Conservation (phyloP, 805 yeast genomes). For the Candida loeiensis region DNA sequence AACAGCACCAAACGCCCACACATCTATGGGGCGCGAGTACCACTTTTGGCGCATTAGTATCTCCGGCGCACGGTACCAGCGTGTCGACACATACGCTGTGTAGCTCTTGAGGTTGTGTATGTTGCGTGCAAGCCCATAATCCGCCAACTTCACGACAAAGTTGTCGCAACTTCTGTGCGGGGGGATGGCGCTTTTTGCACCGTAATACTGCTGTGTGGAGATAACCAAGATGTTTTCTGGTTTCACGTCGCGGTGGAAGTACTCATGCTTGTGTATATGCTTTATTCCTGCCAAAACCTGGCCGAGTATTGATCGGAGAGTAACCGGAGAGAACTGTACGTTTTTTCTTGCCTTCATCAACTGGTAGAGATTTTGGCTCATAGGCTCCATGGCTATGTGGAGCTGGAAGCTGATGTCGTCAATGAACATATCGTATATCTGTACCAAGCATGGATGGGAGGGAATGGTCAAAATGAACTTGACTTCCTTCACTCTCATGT, state of each 20-base stretch:
- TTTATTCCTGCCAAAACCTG: conserved; percentile 75
- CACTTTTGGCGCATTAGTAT: conserved; percentile 59
- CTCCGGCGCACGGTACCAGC: conserved; percentile 88
- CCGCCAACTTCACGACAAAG: conserved; percentile 72
- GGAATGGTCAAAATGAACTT: conserved; percentile 64
- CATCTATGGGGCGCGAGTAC: conserved; percentile 69
- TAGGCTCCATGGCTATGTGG: conserved; percentile 84
- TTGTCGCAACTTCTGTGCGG: conserved; percentile 35
- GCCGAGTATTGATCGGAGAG: conserved; percentile 61
- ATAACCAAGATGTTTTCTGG: conserved; percentile 87
- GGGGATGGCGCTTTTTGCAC: conserved; percentile 38
- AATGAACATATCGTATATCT: conserved; percentile 73
- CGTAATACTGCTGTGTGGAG: conserved; percentile 53
- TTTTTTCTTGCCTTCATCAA: conserved; percentile 61
- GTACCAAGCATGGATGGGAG: conserved; percentile 68
- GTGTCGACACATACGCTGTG: conserved; percentile 75
- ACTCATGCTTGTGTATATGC: conserved; percentile 71
- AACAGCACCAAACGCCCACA: conserved; percentile 85
- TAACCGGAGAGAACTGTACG: conserved; percentile 50
- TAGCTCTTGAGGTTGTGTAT: conserved; percentile 50
- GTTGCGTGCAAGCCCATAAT: conserved; percentile 74
- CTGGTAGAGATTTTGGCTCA: conserved; percentile 80
- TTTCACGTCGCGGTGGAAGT: conserved; percentile 85
- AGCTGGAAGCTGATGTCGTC: conserved; percentile 58
- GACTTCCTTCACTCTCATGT: conserved; percentile 55